Evolutionary conservation across 495 filamentous ascomycete species (phyloP).

Genomic region (Aspergillus bridgeri): DNA sequence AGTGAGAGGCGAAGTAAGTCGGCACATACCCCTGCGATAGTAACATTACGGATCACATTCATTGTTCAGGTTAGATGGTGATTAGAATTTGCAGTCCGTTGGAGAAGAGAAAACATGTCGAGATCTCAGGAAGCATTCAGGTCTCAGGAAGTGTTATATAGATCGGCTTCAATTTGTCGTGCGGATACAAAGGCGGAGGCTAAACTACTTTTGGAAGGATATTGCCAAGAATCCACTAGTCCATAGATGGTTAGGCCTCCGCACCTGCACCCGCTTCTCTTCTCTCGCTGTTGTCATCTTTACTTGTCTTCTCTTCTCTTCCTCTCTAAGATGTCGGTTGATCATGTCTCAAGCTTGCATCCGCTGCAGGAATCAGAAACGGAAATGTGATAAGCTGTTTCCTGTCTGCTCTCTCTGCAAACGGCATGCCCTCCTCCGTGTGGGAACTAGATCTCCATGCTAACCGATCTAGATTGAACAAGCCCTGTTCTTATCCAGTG

Average conservation of each 20-base stretch:
- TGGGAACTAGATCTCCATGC: neutral
- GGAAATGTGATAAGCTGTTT: conserved; percentile 5
- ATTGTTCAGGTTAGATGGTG: neutral
- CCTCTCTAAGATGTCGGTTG: too few species aligned
- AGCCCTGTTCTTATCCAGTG: neutral
- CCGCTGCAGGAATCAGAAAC: conserved; percentile 6
- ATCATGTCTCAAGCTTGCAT: conserved; percentile 2
- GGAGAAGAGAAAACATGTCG: neutral
- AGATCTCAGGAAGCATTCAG: neutral
- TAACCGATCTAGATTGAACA: neutral
- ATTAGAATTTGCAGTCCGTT: neutral
- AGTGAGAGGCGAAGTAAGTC: neutral
- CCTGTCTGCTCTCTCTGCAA: conserved; percentile 4
- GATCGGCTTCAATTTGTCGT: too few species aligned
- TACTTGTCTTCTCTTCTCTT: too few species aligned
- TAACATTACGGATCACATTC: neutral
- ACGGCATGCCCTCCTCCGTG: neutral
- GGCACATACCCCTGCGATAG: conserved; percentile 3
- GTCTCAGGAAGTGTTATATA: neutral
- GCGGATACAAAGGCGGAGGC: conserved; percentile 3
- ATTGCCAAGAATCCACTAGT: neutral
- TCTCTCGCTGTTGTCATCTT: too few species aligned
- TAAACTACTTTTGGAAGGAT: neutral
- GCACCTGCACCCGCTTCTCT: conserved; percentile 1
- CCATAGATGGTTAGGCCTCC: neutral